Percentiles rank a stretch among this genome's conserved stretches.
These are phyloP conservation scores for Notholithocarpus densiflorus DNA, from an alignment of 306 rosid species.

Conservation along the genomic window DNA sequence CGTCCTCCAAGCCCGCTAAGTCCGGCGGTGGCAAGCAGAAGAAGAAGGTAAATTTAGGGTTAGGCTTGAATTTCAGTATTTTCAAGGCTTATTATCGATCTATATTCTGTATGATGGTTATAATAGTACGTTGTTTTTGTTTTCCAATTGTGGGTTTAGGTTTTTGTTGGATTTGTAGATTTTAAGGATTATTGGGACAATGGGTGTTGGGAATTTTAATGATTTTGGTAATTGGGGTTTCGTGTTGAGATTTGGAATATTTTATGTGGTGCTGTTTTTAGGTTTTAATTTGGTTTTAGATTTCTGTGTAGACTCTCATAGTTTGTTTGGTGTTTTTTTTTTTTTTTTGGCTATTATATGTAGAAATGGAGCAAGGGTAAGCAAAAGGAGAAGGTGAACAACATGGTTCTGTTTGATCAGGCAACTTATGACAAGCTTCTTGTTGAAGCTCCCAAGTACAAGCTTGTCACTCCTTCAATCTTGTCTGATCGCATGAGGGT, in stretches of 20 bases:
- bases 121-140: neutral
- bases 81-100: neutral
- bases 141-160: neutral
- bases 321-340: neutral
- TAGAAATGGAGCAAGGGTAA: conserved; percentile 31
- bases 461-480: conserved; percentile 28
- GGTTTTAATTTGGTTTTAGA: neutral
- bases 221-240: neutral
- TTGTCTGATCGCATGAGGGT: conserved; percentile 30
- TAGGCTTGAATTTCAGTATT: neutral
- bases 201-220: neutral
- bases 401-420: conserved; percentile 29
- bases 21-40: conserved; percentile 37
- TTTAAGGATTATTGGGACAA: neutral
- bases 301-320: neutral
- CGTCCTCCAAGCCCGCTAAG: conserved; percentile 33
- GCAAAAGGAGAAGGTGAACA: conserved; percentile 34
- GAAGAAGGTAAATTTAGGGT: conserved; percentile 26
- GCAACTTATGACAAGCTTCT: conserved; percentile 27
- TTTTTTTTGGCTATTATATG: neutral
- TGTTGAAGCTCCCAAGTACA: conserved; percentile 25
- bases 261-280: no score
- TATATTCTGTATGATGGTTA: neutral
- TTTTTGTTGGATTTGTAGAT: neutral
- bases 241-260: neutral